Evolutionary conservation across 495 filamentous ascomycete species (phyloP).

Genomic region (Glonium stellatum): DNA sequence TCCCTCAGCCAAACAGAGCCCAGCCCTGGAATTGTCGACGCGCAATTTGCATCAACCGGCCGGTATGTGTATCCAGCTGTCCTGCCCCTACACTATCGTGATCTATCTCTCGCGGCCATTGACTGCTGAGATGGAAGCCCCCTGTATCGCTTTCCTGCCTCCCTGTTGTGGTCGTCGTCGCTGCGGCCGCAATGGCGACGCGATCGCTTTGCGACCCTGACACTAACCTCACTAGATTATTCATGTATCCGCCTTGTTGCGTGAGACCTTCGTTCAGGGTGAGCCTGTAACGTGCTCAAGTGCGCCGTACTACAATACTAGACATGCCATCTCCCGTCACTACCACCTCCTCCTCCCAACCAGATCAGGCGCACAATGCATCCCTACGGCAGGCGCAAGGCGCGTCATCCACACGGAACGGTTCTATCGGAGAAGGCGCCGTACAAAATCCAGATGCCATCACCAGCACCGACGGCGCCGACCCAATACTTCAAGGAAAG

Average conservation of each 20-base stretch:
- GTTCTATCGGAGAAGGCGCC: constrained; percentile 18
- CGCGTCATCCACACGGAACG: constrained; percentile 17
- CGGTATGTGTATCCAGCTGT: constrained; percentile 3
- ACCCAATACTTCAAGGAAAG: constrained; percentile 11
- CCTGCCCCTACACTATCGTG: constrained; percentile 8
- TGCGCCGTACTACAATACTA: constrained; percentile 5
- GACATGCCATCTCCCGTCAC: constrained; percentile 22
- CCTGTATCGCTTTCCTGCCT: background rate
- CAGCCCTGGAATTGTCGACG: constrained; percentile 24
- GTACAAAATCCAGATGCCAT: constrained; percentile 16
- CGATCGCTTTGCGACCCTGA: constrained; percentile 8
- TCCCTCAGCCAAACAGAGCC: constrained; percentile 26
- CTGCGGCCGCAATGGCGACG: constrained; percentile 8
- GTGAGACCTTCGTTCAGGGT: constrained; percentile 11
- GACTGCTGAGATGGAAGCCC: constrained; percentile 1
- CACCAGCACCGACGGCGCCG: constrained; percentile 4
- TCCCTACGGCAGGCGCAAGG: constrained; percentile 6
- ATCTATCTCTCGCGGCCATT: constrained; percentile 5
- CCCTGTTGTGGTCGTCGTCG: constrained; percentile 2
- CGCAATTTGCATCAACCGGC: constrained; percentile 23
- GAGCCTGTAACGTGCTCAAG: constrained; percentile 1
- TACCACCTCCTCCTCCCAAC: constrained; percentile 6
- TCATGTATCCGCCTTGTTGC: constrained; percentile 14
- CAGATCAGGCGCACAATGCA: constrained; percentile 5
- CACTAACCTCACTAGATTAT: constrained; percentile 10